These are phyloP conservation scores for Orychophragmus violaceus DNA, from an alignment of 345 rosid species.

Conservation along the genomic window DNA sequence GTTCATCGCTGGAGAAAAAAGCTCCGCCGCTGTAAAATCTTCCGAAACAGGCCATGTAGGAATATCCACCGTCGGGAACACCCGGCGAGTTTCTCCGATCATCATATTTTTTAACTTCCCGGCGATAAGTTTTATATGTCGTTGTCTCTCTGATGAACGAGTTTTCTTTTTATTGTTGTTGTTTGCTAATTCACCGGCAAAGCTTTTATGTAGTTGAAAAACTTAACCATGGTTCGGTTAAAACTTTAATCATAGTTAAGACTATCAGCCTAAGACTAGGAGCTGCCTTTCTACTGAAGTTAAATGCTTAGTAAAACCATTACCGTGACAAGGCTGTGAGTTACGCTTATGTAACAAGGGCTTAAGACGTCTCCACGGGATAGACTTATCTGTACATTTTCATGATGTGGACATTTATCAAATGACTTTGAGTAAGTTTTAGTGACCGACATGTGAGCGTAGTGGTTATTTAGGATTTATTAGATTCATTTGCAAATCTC, in stretches of 20 bases:
- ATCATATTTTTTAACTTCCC: conserved; percentile 42
- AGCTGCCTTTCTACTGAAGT: conserved; percentile 33
- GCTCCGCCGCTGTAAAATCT: conserved; percentile 37
- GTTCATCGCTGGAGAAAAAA: conserved; percentile 33
- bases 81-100: conserved; percentile 59
- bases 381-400: not conserved
- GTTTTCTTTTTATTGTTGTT: not conserved
- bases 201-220: conserved; percentile 33
- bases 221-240: conserved; percentile 39
- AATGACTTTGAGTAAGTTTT: not conserved
- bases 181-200: conserved; percentile 26
- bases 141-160: not conserved
- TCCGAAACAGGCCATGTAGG: conserved; percentile 56
- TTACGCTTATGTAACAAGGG: not conserved
- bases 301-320: not conserved
- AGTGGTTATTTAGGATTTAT: not conserved
- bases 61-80: conserved; percentile 42
- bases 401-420: conserved; percentile 13
- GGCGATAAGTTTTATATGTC: not conserved
- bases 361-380: conserved; percentile 3
- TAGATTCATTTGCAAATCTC: conserved; percentile 19
- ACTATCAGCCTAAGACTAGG: conserved; percentile 1
- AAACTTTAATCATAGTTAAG: conserved; percentile 35
- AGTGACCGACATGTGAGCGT: conserved; percentile 11
- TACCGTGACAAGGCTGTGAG: conserved; percentile 17